phyloP scores from a whole-genome alignment of 2,329 filamentous ascomycete genomes.

The Fusarium humuli region DNA sequence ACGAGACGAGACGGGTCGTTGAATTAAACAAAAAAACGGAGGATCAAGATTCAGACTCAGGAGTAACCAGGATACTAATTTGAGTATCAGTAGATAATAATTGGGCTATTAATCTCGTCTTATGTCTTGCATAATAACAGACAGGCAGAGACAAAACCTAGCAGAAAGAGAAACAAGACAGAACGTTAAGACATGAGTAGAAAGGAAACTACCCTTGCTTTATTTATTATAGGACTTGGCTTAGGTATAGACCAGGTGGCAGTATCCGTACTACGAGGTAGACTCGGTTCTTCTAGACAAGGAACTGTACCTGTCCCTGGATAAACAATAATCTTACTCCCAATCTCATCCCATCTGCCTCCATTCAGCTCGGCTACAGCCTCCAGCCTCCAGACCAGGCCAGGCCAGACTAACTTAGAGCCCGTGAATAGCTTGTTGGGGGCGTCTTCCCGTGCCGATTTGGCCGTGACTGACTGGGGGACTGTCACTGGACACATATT shows the following conservation, averaged over 20 bases:
- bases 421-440: conserved; percentile 29
- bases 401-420: conserved; percentile 13
- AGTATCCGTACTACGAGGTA: neutral
- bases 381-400: neutral
- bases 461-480: conserved; percentile 26
- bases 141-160: neutral
- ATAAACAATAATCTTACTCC: neutral
- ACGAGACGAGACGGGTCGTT: conserved; percentile 22
- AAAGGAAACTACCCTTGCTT: neutral
- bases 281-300: neutral
- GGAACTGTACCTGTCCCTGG: neutral
- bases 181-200: neutral
- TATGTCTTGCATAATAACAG: conserved; percentile 17
- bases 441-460: conserved; percentile 35
- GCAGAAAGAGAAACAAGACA: conserved; percentile 19
- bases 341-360: neutral
- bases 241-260: neutral
- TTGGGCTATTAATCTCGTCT: conserved; percentile 32
- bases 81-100: conserved; percentile 18
- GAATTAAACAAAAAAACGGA: conserved; percentile 22
- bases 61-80: conserved; percentile 36
- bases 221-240: neutral
- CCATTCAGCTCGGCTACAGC: neutral
- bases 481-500: conserved; percentile 29
- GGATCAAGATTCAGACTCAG: conserved; percentile 15